These are phyloP conservation scores for Byssochlamys sp. DNA, from an alignment of 2,329 filamentous ascomycete genomes.

Conservation along the genomic window DNA sequence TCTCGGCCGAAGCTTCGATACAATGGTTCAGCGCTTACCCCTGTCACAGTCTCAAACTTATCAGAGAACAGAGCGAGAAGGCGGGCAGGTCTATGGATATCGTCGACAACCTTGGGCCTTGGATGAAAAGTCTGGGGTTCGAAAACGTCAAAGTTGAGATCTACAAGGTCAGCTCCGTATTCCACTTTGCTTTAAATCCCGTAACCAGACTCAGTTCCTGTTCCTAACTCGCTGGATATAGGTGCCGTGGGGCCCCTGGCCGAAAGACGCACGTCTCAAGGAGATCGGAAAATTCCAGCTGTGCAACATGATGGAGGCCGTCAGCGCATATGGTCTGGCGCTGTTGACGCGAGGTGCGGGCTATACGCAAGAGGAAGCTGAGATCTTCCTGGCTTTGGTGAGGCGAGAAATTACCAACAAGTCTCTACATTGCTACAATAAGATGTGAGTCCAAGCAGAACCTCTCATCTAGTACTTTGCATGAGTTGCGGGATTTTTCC, in stretches of 20 bases:
- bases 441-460: constrained; percentile 1
- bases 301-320: constrained; percentile 1
- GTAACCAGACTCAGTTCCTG: background rate
- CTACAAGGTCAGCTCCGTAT: background rate
- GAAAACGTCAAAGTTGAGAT: constrained; percentile 2
- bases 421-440: constrained; percentile 3
- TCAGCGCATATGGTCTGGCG: constrained; percentile 3
- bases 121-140: constrained; percentile 5
- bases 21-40: background rate
- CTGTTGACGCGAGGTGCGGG: constrained; percentile 1
- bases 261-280: constrained; percentile 6
- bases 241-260: constrained; percentile 7
- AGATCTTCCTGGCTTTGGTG: constrained; percentile 3
- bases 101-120: constrained; percentile 4
- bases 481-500: background rate
- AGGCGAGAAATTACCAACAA: background rate
- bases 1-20: background rate
- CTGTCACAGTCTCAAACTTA: background rate
- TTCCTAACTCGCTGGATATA: background rate
- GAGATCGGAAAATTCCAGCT: constrained; percentile 3
- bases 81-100: constrained; percentile 4
- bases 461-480: background rate
- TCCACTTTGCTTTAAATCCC: background rate
- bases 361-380: constrained; percentile 2
- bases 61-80: background rate